Evolutionary conservation across 257 asterid genomes (phyloP).

Genomic region (Solanum tarapatanum): DNA sequence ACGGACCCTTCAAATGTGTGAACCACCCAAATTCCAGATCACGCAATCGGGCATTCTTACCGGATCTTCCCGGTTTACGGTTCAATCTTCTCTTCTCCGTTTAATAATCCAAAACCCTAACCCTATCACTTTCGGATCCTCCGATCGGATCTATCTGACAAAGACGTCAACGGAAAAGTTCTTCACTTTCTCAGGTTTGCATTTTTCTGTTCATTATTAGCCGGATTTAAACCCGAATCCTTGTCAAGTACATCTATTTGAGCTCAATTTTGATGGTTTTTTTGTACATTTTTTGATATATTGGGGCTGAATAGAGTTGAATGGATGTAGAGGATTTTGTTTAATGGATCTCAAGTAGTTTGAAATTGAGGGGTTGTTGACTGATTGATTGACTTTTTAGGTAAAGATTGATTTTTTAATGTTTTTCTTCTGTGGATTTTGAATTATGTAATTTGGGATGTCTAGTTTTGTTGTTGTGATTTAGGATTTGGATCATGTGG

Average conservation of each 20-base stretch:
- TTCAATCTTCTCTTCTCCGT: conserved; percentile 1
- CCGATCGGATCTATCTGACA: conserved; percentile 34
- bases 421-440: neutral
- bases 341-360: neutral
- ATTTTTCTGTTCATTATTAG: neutral
- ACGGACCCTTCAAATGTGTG: conserved; percentile 15
- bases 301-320: neutral
- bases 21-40: neutral
- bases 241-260: neutral
- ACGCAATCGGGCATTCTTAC: conserved; percentile 14
- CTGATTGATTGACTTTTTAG: neutral
- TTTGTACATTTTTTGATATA: neutral
- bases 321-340: neutral
- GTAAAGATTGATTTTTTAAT: neutral
- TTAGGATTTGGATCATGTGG: neutral
- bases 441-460: neutral
- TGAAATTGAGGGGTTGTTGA: neutral
- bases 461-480: neutral
- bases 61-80: conserved; percentile 15
- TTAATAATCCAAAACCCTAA: conserved; percentile 34
- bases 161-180: neutral
- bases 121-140: conserved; percentile 52
- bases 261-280: neutral
- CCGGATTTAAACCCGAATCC: conserved; percentile 23
- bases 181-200: conserved; percentile 17